A percentile compares a stretch with the other conserved stretches of the same genome.
These are phyloP conservation scores for Candida chilensis DNA, from an alignment of 805 yeast species.

Conservation along the genomic window DNA sequence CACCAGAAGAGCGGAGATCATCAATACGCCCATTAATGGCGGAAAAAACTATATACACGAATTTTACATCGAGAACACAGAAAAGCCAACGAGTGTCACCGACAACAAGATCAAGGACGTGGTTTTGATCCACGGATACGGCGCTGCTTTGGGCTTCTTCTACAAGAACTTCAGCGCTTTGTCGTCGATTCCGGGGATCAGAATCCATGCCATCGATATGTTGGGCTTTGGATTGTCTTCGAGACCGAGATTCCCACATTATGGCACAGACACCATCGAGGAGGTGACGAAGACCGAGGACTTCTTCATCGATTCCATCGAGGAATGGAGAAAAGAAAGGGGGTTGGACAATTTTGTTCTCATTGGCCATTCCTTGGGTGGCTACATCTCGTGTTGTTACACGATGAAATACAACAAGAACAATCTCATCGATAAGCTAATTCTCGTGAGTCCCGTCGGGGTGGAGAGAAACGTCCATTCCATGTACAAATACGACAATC, in stretches of 20 bases:
- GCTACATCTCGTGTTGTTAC: conserved; percentile 60
- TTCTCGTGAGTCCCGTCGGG: conserved; percentile 71
- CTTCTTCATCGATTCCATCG: conserved; percentile 51
- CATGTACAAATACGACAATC: too few relatives aligned
- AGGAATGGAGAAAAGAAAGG: conserved; percentile 48
- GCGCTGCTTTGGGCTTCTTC: conserved; percentile 82
- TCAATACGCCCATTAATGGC: conserved; percentile 45
- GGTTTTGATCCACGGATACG: conserved; percentile 86
- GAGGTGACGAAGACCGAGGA: conserved; percentile 37
- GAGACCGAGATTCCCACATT: conserved; percentile 26
- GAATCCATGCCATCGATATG: conserved; percentile 34
- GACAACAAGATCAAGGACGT: conserved; percentile 31
- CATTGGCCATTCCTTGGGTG: conserved; percentile 77
- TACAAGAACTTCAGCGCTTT: conserved; percentile 55
- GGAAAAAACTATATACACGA: conserved; percentile 60
- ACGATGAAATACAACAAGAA: conserved; percentile 47
- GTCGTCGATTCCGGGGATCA: conserved; percentile 10
- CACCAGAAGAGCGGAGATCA: conserved; percentile 31
- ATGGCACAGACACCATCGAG: conserved; percentile 23
- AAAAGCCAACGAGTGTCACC: conserved; percentile 7
- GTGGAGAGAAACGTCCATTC: conserved; percentile 64
- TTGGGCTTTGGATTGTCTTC: conserved; percentile 48
- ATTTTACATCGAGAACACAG: conserved; percentile 52
- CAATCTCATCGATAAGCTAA: conserved; percentile 41
- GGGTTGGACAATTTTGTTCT: conserved; percentile 47